Evolutionary conservation across 2,329 filamentous ascomycete genomes (phyloP).

Genomic region (Teratosphaeria destructans): DNA sequence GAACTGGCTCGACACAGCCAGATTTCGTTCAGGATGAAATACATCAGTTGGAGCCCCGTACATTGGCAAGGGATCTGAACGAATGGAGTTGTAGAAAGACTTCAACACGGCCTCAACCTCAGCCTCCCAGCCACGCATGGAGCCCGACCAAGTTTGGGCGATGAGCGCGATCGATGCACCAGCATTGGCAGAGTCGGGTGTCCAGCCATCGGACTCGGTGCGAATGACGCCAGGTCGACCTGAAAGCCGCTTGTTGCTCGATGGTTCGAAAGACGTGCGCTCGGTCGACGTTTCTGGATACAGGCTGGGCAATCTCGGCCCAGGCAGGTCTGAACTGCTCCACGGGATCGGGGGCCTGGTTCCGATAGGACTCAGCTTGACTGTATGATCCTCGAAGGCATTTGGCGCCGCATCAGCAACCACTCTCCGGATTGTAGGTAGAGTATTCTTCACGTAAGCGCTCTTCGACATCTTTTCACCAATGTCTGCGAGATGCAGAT

Average conservation of each 20-base stretch:
- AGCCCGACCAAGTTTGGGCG: slow-evolving; percentile 63
- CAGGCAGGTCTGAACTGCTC: slow-evolving; percentile 15
- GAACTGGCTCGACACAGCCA: slow-evolving; percentile 52
- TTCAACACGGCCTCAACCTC: slow-evolving; percentile 88
- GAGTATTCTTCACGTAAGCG: slow-evolving; percentile 93
- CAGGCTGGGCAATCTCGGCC: not conserved
- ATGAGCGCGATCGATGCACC: slow-evolving; percentile 68
- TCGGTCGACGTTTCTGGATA: slow-evolving; percentile 9
- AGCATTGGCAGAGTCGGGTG: slow-evolving; percentile 25
- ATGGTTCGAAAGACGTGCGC: slow-evolving; percentile 22
- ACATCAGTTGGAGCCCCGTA: slow-evolving; percentile 56
- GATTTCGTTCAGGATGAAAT: slow-evolving; percentile 18
- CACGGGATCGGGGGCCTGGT: slow-evolving; percentile 21
- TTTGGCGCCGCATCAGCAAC: slow-evolving; percentile 62
- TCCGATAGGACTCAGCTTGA: slow-evolving; percentile 11
- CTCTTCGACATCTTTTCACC: slow-evolving; percentile 90
- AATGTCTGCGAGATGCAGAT: slow-evolving; percentile 89
- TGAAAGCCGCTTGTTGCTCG: slow-evolving; percentile 32
- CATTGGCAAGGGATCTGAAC: slow-evolving; percentile 73
- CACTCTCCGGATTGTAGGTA: slow-evolving; percentile 75
- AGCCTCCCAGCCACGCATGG: slow-evolving; percentile 70
- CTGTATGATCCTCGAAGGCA: slow-evolving; percentile 42
- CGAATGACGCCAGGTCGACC: slow-evolving; percentile 29
- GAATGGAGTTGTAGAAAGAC: slow-evolving; percentile 82
- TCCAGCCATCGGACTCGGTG: slow-evolving; percentile 22